Conservation (phyloP, 2,329 filamentous ascomycete genomes). For the Ceratocystiopsis minuta region DNA sequence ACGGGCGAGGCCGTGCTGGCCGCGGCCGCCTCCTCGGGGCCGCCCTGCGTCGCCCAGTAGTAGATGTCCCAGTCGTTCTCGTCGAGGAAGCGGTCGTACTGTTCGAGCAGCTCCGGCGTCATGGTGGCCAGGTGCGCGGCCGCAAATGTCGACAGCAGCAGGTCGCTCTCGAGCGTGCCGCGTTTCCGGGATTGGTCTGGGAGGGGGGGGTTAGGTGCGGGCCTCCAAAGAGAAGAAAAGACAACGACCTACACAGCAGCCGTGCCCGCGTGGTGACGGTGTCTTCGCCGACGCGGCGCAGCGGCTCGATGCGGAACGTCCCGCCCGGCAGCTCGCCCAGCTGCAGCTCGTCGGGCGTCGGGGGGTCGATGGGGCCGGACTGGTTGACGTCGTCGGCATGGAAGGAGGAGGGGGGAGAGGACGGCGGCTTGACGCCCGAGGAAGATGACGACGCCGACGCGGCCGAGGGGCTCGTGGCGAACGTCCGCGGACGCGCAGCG, state of each 20-base stretch:
- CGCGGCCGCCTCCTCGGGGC: slow-evolving; percentile 7
- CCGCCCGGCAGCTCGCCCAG: slow-evolving; percentile 80
- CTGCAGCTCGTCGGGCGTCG: slow-evolving; percentile 39
- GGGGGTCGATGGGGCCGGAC: slow-evolving; percentile 11
- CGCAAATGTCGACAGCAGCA: slow-evolving; percentile 91
- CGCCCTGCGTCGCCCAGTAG: slow-evolving; percentile 92
- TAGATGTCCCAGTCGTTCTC: slow-evolving; percentile 99
- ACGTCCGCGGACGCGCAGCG: background rate
- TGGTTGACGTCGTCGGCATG: slow-evolving; percentile 1
- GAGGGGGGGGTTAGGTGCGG: slow-evolving; percentile 4
- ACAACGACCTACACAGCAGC: slow-evolving; percentile 39
- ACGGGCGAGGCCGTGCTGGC: slow-evolving; percentile 1
- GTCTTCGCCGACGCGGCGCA: slow-evolving; percentile 71
- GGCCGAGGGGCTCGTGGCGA: background rate
- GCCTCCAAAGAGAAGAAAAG: slow-evolving; percentile 4
- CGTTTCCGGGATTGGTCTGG: slow-evolving; percentile 92
- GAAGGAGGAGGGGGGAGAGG: background rate
- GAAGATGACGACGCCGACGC: background rate
- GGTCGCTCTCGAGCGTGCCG: slow-evolving; percentile 87
- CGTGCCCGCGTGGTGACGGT: slow-evolving; percentile 72
- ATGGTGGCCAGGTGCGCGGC: slow-evolving; percentile 59
- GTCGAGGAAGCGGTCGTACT: slow-evolving; percentile 88
- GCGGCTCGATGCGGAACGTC: slow-evolving; percentile 75
- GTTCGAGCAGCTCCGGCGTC: slow-evolving; percentile 51
- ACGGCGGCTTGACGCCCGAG: background rate